Percentiles rank a stretch among this genome's conserved stretches.
Evolutionary conservation across 2,329 filamentous ascomycete genomes (phyloP).

Genomic region (Incumbomyces delicatus): DNA sequence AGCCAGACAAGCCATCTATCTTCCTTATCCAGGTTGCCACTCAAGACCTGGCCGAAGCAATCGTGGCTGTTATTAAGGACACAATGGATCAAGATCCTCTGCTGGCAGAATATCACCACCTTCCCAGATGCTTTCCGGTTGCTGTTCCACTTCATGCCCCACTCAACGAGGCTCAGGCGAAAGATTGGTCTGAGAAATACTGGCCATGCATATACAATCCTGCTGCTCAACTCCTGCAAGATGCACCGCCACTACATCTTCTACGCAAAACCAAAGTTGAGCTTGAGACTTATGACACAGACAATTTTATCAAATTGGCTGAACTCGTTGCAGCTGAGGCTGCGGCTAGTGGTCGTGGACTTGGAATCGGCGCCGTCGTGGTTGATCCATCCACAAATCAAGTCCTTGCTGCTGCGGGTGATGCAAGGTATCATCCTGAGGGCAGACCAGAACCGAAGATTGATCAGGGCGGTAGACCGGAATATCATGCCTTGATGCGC

Average conservation of each 20-base stretch:
- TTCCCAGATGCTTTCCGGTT: slow-evolving; percentile 20
- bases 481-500: slow-evolving; percentile 39
- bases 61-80: slow-evolving; percentile 1
- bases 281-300: slow-evolving; percentile 26
- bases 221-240: slow-evolving; percentile 32
- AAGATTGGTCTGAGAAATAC: slow-evolving; percentile 30
- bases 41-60: slow-evolving; percentile 7
- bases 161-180: slow-evolving; percentile 30
- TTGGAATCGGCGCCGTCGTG: slow-evolving; percentile 34
- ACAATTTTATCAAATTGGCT: slow-evolving; percentile 31
- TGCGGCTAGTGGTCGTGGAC: slow-evolving; percentile 27
- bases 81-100: not conserved
- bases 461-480: slow-evolving; percentile 30
- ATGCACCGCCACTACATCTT: slow-evolving; percentile 33
- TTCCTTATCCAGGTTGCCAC: slow-evolving; percentile 8
- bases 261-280: slow-evolving; percentile 27
- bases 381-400: slow-evolving; percentile 34
- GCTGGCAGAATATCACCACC: slow-evolving; percentile 31
- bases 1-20: slow-evolving; percentile 3
- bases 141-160: slow-evolving; percentile 34
- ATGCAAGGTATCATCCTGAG: slow-evolving; percentile 27
- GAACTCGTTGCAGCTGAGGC: slow-evolving; percentile 30
- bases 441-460: slow-evolving; percentile 2
- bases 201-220: slow-evolving; percentile 39
- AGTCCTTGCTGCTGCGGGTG: slow-evolving; percentile 35